phyloP scores from a whole-genome alignment of 2,329 filamentous ascomycete genomes.

The Penicillium nordicum region DNA sequence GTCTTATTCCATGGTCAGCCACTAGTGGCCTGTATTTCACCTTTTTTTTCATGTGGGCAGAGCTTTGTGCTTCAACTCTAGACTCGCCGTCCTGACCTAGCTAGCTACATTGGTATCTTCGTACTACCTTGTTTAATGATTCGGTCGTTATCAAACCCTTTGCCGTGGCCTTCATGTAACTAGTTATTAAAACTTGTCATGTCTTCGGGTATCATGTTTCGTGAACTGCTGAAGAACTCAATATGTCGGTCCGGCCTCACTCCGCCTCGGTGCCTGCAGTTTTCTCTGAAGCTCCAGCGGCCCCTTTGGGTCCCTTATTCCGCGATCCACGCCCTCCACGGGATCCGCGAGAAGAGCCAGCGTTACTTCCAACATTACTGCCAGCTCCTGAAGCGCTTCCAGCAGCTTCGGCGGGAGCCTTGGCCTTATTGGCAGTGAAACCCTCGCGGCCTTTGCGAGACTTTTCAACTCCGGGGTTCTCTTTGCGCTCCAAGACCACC shows the following conservation, averaged over 20 bases:
- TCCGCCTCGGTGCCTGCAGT: slow-evolving; percentile 2
- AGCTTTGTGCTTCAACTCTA: background rate
- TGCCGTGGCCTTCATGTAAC: background rate
- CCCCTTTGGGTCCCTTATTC: slow-evolving; percentile 21
- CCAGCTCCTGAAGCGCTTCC: background rate
- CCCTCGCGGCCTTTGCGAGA: slow-evolving; percentile 30
- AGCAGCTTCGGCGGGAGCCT: slow-evolving; percentile 2
- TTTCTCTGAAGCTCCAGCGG: slow-evolving; percentile 2
- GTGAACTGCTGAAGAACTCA: slow-evolving; percentile 1
- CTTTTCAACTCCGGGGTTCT: slow-evolving; percentile 33
- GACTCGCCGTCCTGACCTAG: too few species aligned
- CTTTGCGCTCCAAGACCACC: slow-evolving; percentile 68
- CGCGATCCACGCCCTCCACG: slow-evolving; percentile 24
- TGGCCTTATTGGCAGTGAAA: slow-evolving; percentile 10
- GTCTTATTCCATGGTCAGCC: too few species aligned
- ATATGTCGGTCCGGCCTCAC: background rate
- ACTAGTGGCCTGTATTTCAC: too few species aligned
- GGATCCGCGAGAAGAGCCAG: slow-evolving; percentile 21
- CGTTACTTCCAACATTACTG: background rate
- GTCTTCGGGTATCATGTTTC: slow-evolving; percentile 8
- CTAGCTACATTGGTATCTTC: background rate
- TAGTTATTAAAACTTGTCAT: background rate
- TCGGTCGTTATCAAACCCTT: background rate
- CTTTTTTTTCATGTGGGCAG: too few species aligned
- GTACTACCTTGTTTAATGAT: too few species aligned